Evolutionary conservation across 2,329 filamentous ascomycete genomes (phyloP), one percentile per base, ranked within the genome.

Genomic region (Sphaerulina vaccinii): DNA sequence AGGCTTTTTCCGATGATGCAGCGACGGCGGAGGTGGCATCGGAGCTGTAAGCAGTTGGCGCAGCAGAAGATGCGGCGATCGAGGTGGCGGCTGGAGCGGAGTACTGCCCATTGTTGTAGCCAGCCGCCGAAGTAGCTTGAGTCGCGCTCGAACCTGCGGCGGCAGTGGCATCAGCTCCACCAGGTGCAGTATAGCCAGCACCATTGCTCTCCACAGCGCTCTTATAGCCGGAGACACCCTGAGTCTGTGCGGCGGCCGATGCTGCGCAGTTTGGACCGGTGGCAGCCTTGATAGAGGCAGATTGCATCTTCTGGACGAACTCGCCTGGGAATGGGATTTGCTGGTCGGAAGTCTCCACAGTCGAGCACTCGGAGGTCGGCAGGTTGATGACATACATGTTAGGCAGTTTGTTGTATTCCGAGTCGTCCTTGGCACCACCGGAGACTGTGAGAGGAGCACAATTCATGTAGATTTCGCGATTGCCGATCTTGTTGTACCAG

Each of bases 391-490:
- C 72, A 49, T 88, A 82, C 77, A 89, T 83, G 55, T 85, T 75
- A 0, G 87, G 88, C 19, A 91, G 84, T 0, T 74, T 72, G 49
- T 83, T 65, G 55, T 82, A 80, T 59, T 79, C 79, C 5, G 73
- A 67, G 45, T 80, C 60, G 29, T 52, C 60, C 39, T 65, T 63
- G 35, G 71, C 68, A 16, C 71, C 71, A 1, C 68, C 71, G 1
- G 80, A 82, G 18, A 96, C 75, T 0, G 73, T 79, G 48, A 95
- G 71, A 0, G 88, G 82, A 0, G 87, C 89, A 62, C 93, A 97
- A 78, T 96, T 93, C 90, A 95, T 95, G 77, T 96, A 96, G 79
- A 95, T 88, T 29, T 63, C 92, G 1, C 90, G 84, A 73, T 95
- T 92, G 1, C 91, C 91, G 3, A 95, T 70, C 55, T 85, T 83